phyloP scores from a whole-genome alignment of 495 filamentous ascomycete species.

The Aspergillus affinis region DNA sequence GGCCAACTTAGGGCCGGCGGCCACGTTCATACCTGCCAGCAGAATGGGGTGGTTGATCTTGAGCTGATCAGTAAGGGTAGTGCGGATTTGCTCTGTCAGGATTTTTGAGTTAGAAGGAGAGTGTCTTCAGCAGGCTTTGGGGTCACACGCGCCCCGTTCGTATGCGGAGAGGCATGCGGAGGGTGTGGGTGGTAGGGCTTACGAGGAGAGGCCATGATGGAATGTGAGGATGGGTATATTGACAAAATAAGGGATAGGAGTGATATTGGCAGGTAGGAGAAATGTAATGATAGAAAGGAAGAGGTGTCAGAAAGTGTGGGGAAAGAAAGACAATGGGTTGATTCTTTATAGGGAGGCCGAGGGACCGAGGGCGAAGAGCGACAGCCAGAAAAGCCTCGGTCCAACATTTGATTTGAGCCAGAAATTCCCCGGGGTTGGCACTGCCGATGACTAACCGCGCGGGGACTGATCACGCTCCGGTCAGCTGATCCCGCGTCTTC shows the following conservation, averaged over 20 bases:
- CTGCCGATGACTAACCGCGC: neutral
- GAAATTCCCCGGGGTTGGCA: neutral
- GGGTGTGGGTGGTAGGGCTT: slow-evolving; percentile 34
- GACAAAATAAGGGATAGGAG: slow-evolving; percentile 17
- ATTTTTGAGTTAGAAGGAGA: slow-evolving; percentile 24
- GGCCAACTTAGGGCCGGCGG: slow-evolving; percentile 93
- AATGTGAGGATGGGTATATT: slow-evolving; percentile 13
- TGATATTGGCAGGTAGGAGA: slow-evolving; percentile 14
- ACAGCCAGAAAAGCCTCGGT: slow-evolving; percentile 18
- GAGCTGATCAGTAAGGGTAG: slow-evolving; percentile 88
- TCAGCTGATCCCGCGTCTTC: slow-evolving; percentile 18
- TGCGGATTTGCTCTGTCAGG: slow-evolving; percentile 75
- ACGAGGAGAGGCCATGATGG: slow-evolving; percentile 82
- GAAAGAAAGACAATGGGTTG: neutral
- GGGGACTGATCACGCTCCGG: neutral
- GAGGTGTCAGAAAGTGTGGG: slow-evolving; percentile 2
- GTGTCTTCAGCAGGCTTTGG: neutral
- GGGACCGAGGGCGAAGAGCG: slow-evolving; percentile 20
- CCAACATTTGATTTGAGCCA: neutral
- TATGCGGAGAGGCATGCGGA: slow-evolving; percentile 20
- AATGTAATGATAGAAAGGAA: slow-evolving; percentile 5
- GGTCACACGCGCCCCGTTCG: slow-evolving; percentile 7
- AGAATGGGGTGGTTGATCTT: slow-evolving; percentile 96
- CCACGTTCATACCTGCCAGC: slow-evolving; percentile 98
- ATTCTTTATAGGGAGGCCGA: slow-evolving; percentile 14